Percentiles rank a stretch among this genome's conserved stretches.
phyloP scores from a whole-genome alignment of 140 eudicot genomes.

The Cichorium intybus region DNA sequence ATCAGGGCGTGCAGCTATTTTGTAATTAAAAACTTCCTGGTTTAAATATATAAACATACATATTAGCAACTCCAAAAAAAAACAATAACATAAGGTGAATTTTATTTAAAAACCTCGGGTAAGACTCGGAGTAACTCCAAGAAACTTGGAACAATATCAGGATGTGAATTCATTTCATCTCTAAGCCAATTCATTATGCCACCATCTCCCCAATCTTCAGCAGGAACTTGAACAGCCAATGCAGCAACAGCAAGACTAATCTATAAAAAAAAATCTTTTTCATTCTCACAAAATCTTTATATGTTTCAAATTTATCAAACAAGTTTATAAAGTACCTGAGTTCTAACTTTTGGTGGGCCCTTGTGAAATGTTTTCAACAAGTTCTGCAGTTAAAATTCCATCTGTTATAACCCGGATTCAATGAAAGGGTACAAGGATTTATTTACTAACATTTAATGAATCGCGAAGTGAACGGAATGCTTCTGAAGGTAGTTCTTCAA shows the following conservation, averaged over 20 bases:
- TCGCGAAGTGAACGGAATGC: slow-evolving; percentile 92
- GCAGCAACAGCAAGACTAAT: slow-evolving; percentile 99
- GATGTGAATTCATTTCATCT: slow-evolving; percentile 80
- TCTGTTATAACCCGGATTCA: slow-evolving; percentile 1
- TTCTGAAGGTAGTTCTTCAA: slow-evolving; percentile 96
- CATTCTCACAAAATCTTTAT: not conserved
- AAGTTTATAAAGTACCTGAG: slow-evolving; percentile 63
- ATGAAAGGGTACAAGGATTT: not conserved
- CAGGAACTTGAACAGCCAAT: slow-evolving; percentile 96
- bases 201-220: slow-evolving; percentile 99
- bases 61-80: slow-evolving; percentile 9
- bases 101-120: slow-evolving; percentile 88
- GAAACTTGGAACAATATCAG: slow-evolving; percentile 84
- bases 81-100: slow-evolving; percentile 4
- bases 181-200: slow-evolving; percentile 91
- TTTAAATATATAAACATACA: slow-evolving; percentile 9
- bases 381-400: slow-evolving; percentile 51
- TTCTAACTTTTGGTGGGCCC: slow-evolving; percentile 99
- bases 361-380: slow-evolving; percentile 82
- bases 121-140: slow-evolving; percentile 90
- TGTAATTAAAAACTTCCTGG: slow-evolving; percentile 92
- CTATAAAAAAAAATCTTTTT: slow-evolving; percentile 40
- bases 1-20: slow-evolving; percentile 96
- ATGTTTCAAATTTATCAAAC: not conserved
- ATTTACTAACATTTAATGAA: slow-evolving; percentile 75